phyloP scores from a whole-genome alignment of 148 eudicot genomes.

The Talinum fruticosum region DNA sequence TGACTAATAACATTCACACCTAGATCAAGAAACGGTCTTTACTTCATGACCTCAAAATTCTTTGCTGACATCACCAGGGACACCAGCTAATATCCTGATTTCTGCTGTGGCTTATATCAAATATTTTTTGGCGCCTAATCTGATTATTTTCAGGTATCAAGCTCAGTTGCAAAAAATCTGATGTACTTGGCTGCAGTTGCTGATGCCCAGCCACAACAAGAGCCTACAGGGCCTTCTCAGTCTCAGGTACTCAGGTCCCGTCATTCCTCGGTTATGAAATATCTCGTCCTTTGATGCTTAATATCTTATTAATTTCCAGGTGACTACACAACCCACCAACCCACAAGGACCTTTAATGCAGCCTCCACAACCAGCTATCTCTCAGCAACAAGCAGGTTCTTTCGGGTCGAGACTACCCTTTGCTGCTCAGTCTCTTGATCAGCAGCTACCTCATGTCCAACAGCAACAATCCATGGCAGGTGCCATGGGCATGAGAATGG shows the following conservation, averaged over 20 bases:
- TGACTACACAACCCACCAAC: slow-evolving; percentile 37
- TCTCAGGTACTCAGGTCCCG: slow-evolving; percentile 36
- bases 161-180: slow-evolving; percentile 73
- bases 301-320: slow-evolving; percentile 27
- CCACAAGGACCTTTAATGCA: slow-evolving; percentile 53
- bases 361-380: slow-evolving; percentile 42
- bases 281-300: neutral
- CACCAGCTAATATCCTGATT: neutral
- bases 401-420: slow-evolving; percentile 46
- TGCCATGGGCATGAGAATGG: slow-evolving; percentile 38
- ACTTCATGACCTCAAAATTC: no score
- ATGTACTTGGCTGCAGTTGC: slow-evolving; percentile 84
- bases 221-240: slow-evolving; percentile 38
- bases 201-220: slow-evolving; percentile 74
- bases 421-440: slow-evolving; percentile 45
- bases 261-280: neutral
- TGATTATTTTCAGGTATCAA: slow-evolving; percentile 47
- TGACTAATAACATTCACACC: no score
- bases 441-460: slow-evolving; percentile 36
- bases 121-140: slow-evolving; percentile 8
- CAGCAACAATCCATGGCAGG: slow-evolving; percentile 45
- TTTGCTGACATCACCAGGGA: no score
- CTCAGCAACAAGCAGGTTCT: slow-evolving; percentile 42
- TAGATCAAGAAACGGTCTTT: no score
- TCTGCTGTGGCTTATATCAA: neutral